Conservation (phyloP, 1,139 yeast genomes). For the Lodderomyces theae region DNA sequence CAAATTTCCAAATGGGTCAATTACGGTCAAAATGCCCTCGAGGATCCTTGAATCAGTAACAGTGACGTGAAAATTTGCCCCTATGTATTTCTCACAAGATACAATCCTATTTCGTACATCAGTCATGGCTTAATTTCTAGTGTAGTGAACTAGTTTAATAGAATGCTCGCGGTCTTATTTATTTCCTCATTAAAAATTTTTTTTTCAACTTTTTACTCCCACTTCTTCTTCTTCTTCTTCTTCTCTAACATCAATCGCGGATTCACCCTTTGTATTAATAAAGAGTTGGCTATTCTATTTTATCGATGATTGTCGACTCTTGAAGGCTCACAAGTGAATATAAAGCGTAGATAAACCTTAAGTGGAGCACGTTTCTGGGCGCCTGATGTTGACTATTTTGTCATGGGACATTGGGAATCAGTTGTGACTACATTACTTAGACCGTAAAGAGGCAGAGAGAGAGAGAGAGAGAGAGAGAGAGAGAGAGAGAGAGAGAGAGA, state of each 20-base stretch:
- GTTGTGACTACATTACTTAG: conserved; percentile 46
- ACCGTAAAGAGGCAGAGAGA: background rate
- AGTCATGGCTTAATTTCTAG: no score
- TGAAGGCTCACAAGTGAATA: conserved; percentile 27
- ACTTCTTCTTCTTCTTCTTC: conserved; percentile 8
- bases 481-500: no score
- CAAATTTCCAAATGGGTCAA: conserved; percentile 48
- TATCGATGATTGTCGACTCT: conserved; percentile 11
- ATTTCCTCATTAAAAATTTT: background rate
- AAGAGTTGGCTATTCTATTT: conserved; percentile 21
- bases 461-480: no score
- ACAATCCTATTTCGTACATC: conserved; percentile 2
- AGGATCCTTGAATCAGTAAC: conserved; percentile 33
- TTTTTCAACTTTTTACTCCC: conserved; percentile 5
- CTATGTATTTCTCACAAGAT: conserved; percentile 31
- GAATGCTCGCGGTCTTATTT: no score
- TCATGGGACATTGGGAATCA: conserved; percentile 55
- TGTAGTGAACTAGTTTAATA: no score
- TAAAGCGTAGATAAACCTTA: conserved; percentile 43
- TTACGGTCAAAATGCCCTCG: conserved; percentile 41
- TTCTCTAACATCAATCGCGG: conserved; percentile 46
- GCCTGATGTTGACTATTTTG: conserved; percentile 48
- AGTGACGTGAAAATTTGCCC: conserved; percentile 28
- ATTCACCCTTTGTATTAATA: conserved; percentile 35
- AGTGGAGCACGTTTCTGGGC: conserved; percentile 57